These are phyloP conservation scores for Pseudohalonectria lignicola DNA, from an alignment of 2,329 filamentous ascomycete genomes.

Conservation along the genomic window DNA sequence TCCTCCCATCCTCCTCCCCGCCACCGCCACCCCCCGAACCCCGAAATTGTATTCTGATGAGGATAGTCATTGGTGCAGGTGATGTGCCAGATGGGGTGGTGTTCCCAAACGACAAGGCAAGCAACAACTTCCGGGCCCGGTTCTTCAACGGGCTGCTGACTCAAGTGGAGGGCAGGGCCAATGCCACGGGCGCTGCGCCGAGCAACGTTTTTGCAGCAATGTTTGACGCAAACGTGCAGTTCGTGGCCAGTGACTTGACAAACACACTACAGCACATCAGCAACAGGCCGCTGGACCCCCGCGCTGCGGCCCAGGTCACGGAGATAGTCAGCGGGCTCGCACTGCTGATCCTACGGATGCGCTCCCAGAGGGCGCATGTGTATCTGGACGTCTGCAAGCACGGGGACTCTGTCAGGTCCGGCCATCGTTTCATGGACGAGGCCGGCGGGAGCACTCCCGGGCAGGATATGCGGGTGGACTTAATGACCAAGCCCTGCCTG, in stretches of 20 bases:
- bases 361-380: constrained; percentile 4
- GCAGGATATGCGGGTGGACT: constrained; percentile 1
- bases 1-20: too few relatives aligned
- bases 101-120: constrained; percentile 4
- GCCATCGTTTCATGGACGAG: not conserved
- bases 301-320: not conserved
- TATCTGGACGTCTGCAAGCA: constrained; percentile 1
- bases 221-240: not conserved
- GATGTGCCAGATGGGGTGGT: too few relatives aligned
- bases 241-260: not conserved
- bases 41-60: too few relatives aligned
- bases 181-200: not conserved
- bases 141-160: constrained; percentile 3
- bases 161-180: not conserved
- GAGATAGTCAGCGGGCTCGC: not conserved
- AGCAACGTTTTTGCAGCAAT: not conserved
- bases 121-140: constrained; percentile 1
- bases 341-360: constrained; percentile 4
- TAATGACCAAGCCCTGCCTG: constrained; percentile 4
- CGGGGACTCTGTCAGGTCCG: not conserved
- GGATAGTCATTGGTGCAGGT: too few relatives aligned
- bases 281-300: not conserved
- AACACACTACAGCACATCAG: not conserved
- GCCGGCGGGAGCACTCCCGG: not conserved
- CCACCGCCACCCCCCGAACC: too few relatives aligned